Base-by-base conservation (phyloP, 2,329 filamentous ascomycete genomes). In the Microdochium paspali region DNA sequence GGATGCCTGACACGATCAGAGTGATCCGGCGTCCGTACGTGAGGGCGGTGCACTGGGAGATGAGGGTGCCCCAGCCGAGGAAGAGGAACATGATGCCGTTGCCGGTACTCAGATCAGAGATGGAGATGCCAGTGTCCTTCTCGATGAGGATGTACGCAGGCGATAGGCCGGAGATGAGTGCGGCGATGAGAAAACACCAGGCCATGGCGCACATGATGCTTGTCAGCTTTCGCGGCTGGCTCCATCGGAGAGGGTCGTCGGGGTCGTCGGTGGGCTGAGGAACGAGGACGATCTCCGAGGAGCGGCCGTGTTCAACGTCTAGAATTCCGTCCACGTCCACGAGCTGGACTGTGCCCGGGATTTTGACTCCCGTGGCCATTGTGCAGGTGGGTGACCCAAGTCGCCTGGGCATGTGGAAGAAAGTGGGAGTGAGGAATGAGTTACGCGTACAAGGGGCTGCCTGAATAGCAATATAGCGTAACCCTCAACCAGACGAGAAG, bases 161-260 rank as follows among this genome's bases (percentile, higher is more conserved):
- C 1, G 76, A 79, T 45, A 80, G 56, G 1, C 68, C 75, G 3
- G 76, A 74, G 44, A 78, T 70, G 54, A 73, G 75, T 15, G 26
- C 26, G 9, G 26, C 86, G 58, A 95, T 87, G 44, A 74, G 72
- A 44, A 73, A 70, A 6, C 61, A 53, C 63, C 90, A 89, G 61
- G 79, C 74, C 25, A 85, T 68, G 3, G 84, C 78, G 46, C 95
- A 72, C 4, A 85, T 87, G 49, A 95, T 70, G 1, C 90, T 94
- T 65, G 94, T 90, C 49, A 90, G 87, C 43, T 74, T 74, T 53
- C 73, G 68, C 45, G 61, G 53, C 45, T 61, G 53, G 32, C 67
- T 65, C 74, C 74, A 77, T 54, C 74, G 73, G 49, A 77, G 61
- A 20, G 74, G 74, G 54, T 77, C 74, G 51, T 77, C 71, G 24